Conservation (phyloP, 2,329 filamentous ascomycete genomes). For the Neonectria magnoliae region DNA sequence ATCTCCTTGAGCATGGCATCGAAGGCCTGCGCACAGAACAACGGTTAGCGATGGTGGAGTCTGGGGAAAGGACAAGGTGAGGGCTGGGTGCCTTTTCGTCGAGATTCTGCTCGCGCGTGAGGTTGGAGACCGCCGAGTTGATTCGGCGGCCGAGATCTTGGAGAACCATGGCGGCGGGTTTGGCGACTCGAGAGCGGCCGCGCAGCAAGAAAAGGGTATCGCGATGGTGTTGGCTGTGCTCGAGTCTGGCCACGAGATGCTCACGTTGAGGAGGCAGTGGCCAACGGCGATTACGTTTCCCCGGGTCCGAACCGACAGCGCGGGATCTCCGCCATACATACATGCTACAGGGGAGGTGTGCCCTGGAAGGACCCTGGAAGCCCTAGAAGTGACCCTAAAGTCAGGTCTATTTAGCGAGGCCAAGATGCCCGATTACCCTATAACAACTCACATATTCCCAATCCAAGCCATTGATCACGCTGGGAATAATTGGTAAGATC, state of each 20-base stretch:
- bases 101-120: conserved; percentile 90
- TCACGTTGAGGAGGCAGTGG: conserved; percentile 12
- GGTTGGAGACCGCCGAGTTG: conserved; percentile 92
- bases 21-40: conserved; percentile 72
- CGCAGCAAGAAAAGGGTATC: conserved; percentile 39
- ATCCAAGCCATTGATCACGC: too few species aligned
- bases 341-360: not conserved
- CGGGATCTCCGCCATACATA: not conserved
- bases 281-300: conserved; percentile 1
- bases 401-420: too few species aligned
- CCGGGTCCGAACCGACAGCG: conserved; percentile 12
- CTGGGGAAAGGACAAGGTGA: conserved; percentile 20
- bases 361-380: not conserved
- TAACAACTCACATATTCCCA: too few species aligned
- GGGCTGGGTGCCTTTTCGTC: conserved; percentile 82
- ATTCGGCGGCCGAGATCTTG: conserved; percentile 99
- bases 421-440: too few species aligned
- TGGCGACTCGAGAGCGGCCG: conserved; percentile 31
- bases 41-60: conserved; percentile 31
- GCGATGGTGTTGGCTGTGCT: conserved; percentile 27
- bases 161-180: conserved; percentile 79
- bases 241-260: conserved; percentile 36
- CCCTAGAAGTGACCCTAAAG: too few species aligned
- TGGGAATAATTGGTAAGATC: too few species aligned
- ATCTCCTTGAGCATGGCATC: conserved; percentile 99